Evolutionary conservation across 73 alveolate species (phyloP).

Genomic region (Tetrahymena elliotti): DNA sequence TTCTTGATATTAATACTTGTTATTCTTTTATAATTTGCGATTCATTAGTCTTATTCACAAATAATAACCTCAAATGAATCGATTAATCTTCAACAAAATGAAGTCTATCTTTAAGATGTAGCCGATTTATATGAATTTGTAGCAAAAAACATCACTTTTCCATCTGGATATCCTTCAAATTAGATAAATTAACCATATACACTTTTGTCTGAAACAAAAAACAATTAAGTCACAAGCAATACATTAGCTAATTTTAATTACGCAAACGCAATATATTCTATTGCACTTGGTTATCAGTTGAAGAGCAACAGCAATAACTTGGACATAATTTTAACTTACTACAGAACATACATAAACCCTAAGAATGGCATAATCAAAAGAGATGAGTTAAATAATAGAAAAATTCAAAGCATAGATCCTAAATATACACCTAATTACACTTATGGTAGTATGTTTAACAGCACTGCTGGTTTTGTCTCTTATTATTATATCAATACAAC

Average conservation of each 20-base stretch:
- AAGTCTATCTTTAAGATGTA: not conserved
- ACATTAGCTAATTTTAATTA: not conserved
- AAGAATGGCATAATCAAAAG: not conserved
- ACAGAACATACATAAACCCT: not conserved
- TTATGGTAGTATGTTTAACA: not conserved
- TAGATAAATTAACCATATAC: not conserved
- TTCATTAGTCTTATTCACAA: not conserved
- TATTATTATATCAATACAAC: not conserved
- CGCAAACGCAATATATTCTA: not conserved
- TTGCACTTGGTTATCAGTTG: not conserved
- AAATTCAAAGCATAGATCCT: not conserved
- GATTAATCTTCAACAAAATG: not conserved
- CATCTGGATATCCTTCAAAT: not conserved
- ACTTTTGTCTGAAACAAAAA: not conserved
- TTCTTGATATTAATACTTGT: not conserved
- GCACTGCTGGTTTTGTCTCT: not conserved
- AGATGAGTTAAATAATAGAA: not conserved
- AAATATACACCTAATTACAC: not conserved
- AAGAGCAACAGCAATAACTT: not conserved
- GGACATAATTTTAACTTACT: not conserved
- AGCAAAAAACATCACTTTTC: not conserved
- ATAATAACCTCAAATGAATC: not conserved
- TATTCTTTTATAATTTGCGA: not conserved
- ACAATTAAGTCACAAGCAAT: not conserved
- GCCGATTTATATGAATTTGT: not conserved